Conservation (phyloP, 2,329 filamentous ascomycete genomes). For the Colletotrichum sp. region DNA sequence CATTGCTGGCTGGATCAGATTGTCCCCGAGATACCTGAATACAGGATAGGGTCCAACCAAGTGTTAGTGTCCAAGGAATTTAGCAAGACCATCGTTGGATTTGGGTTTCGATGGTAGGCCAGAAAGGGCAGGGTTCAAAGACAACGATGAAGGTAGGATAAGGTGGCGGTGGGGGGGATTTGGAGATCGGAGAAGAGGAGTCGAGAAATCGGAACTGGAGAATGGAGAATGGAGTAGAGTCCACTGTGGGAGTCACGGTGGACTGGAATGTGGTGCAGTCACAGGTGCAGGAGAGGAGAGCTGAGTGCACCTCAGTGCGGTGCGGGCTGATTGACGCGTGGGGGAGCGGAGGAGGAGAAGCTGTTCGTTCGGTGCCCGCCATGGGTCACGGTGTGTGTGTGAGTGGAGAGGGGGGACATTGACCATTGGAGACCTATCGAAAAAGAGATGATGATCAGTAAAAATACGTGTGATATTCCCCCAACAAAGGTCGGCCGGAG, state of each 20-base stretch:
- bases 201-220: background rate
- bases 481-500: background rate
- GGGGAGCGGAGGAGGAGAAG: background rate
- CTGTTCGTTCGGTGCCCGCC: background rate
- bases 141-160: background rate
- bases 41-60: background rate
- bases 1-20: background rate
- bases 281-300: background rate
- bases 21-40: background rate
- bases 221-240: background rate
- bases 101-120: background rate
- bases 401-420: background rate
- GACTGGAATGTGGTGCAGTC: background rate
- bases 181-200: background rate
- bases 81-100: background rate
- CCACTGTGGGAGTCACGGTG: background rate
- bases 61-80: background rate
- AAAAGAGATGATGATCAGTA: background rate
- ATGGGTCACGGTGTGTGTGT: background rate
- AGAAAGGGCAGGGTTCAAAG: background rate
- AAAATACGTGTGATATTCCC: background rate
- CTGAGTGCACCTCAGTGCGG: background rate
- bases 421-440: background rate
- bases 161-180: background rate
- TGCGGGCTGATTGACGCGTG: background rate